Base-by-base conservation (phyloP, 805 yeast genomes). In the Lipomyces chichibuensis region DNA sequence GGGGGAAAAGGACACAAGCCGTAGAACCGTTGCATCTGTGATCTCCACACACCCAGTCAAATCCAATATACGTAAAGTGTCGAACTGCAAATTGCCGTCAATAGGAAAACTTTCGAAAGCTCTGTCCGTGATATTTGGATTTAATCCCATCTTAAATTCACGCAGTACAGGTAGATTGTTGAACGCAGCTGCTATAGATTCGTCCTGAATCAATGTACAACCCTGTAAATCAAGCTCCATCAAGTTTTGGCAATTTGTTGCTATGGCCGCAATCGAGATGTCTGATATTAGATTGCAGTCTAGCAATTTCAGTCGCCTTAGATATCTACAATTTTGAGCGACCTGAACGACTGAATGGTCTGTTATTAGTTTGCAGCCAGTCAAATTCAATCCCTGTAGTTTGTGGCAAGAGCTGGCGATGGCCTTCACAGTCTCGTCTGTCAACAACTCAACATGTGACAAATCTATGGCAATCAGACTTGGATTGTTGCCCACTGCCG, bases 191-290 rank as follows among this genome's bases (percentile, higher is more conserved):
- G 83, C 80, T 59, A 92, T 81, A 56, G 90, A 82, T n/a, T 75
- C 75, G 75, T 92, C 90, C 14, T 90, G 84, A 49, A 93, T 85
- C 69, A 84, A 82, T n/a, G 88, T 85, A 78, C 97, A 90, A 57
- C 87, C 88, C 71, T 92, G 93, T 60, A 94, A 82, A 78, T 94
- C 98, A 62, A 95, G 88, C 78, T 94, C 99, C 20, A 93, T 96
- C 59, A 94, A 81, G 64, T 88, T 83, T 54, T 89, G 88, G 77
- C 98, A 94, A 75, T 84, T 84, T n/a, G 81, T 80, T 63, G 89
- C 87, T 77, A 92, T 81, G 27, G 83, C 82, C 53, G 80, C 74
- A 5, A 93, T 81, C 11, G 89, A 82, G 9, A 79, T 84, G 76
- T 91, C 95, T 59, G 88, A 84, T 65, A 94, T 84, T 64, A 83